These are phyloP conservation scores for Fusarium clavum DNA, from an alignment of 2,329 filamentous ascomycete genomes.

Conservation along the genomic window DNA sequence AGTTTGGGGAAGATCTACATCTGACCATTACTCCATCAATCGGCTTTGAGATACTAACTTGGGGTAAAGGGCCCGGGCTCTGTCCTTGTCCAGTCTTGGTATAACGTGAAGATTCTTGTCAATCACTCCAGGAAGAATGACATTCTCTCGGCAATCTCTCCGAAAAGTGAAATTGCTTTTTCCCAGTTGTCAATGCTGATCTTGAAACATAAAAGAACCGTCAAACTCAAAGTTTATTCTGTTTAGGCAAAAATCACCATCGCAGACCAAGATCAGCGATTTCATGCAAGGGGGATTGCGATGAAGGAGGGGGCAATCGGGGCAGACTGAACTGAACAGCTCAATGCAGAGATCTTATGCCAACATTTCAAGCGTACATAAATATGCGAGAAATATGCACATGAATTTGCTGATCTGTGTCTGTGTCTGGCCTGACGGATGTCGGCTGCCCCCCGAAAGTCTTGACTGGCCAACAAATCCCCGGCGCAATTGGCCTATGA, in stretches of 20 bases:
- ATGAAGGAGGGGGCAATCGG: background rate
- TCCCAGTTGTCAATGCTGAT: slow-evolving; percentile 5
- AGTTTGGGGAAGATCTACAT: slow-evolving; percentile 19
- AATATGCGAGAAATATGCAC: slow-evolving; percentile 1
- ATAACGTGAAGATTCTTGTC: background rate
- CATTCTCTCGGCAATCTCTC: slow-evolving; percentile 22
- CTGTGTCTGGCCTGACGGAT: background rate
- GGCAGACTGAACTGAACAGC: background rate
- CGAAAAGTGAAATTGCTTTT: background rate
- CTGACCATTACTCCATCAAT: slow-evolving; percentile 24
- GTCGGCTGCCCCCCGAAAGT: background rate
- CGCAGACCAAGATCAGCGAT: background rate
- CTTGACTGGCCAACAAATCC: background rate
- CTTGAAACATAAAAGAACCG: background rate
- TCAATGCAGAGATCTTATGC: background rate
- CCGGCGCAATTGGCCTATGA: background rate
- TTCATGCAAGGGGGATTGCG: slow-evolving; percentile 8
- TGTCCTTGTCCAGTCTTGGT: background rate
- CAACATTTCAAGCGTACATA: background rate
- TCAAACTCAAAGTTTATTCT: slow-evolving; percentile 10
- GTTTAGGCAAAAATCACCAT: slow-evolving; percentile 22
- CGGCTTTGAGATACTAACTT: slow-evolving; percentile 15
- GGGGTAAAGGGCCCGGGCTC: slow-evolving; percentile 19
- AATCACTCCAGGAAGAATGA: background rate
- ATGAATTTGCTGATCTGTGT: background rate